Evolutionary conservation across 2,329 filamentous ascomycete species (phyloP).

Genomic region (Fusarium buharicum): DNA sequence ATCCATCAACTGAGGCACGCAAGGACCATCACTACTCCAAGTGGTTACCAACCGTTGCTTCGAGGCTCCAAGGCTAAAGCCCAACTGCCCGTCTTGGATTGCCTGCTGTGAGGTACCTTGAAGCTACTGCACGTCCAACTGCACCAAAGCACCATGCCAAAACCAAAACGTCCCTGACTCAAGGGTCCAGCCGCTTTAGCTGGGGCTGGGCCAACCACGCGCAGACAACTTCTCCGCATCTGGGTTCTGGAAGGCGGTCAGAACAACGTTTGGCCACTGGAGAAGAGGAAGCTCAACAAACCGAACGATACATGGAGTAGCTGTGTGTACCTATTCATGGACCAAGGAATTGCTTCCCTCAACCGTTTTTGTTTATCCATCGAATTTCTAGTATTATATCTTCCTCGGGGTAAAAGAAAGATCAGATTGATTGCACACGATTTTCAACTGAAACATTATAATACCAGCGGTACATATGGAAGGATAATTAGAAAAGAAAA

Average conservation of each 20-base stretch:
- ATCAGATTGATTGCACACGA: no score
- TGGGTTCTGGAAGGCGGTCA: slow-evolving; percentile 40
- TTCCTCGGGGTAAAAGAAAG: no score
- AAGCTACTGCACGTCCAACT: slow-evolving; percentile 31
- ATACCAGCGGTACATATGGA: no score
- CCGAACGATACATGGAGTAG: not conserved
- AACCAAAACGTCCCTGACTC: slow-evolving; percentile 37
- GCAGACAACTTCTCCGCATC: slow-evolving; percentile 30
- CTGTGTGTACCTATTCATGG: not conserved
- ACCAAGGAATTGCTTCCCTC: no score
- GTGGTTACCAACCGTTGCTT: slow-evolving; percentile 37
- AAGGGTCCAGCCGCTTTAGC: slow-evolving; percentile 32
- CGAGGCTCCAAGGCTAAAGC: slow-evolving; percentile 19
- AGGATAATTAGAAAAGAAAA: no score
- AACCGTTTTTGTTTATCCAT: no score
- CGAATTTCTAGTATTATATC: no score
- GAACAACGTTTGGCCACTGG: slow-evolving; percentile 28
- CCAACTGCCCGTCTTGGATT: not conserved
- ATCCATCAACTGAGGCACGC: slow-evolving; percentile 12
- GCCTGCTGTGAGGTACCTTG: not conserved
- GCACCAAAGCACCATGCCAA: slow-evolving; percentile 18
- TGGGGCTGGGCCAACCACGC: slow-evolving; percentile 28
- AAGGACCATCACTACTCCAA: slow-evolving; percentile 30
- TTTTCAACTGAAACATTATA: no score
- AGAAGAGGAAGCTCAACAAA: slow-evolving; percentile 27